Evolutionary conservation across 2,329 filamentous ascomycete species (phyloP), one percentile per base, ranked within the genome.

Genomic region (Fusarium virguliforme): DNA sequence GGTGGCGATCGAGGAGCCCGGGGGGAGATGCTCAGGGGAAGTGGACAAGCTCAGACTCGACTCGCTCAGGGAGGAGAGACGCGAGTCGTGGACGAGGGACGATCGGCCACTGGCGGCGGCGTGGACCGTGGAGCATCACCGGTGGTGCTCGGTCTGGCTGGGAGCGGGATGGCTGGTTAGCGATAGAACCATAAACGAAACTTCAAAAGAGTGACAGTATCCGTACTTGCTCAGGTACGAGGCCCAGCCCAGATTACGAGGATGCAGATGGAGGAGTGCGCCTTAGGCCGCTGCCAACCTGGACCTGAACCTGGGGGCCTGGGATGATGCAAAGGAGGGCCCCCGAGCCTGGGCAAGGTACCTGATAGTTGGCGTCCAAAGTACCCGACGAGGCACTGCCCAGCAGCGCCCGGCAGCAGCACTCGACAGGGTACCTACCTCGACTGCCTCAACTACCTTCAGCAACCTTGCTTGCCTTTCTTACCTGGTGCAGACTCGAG

Each of bases 1-100:
- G 81, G 79, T 87, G 77, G 72, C 70, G 70, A 72, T 73, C 63
- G 70, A 76, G 72, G 67, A 65, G 68, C 67, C 71, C 70, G 59
- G 59, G 59, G 60, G 57, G 56, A 71, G 71, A 68, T 70, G 67
- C 68, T 78, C 70, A 73, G 68, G 73, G 70, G 69, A 71, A 69
- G 61, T 70, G 66, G 61, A 53, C 58, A 67, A 66, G 62, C 71
- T 68, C 74, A 65, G 55, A 54, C 62, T 67, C 60, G 64, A 68
- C 64, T 65, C 70, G 66, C 72, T 67, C 51, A 43, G 65, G 54
- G 60, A 71, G 64, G 32, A 72, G 64, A 70, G 66, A 65, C 61
- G 65, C 65, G 69, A 67, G 60, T 73, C 62, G 69, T 73, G 72
- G 66, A 73, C 72, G 74, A 75, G 68, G 65, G 65, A 74, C 68